Evolutionary conservation across 225 moss, liverwort and hornwort species (phyloP), one percentile per base, ranked within the genome.

Genomic region (Marchantia paleacea): DNA sequence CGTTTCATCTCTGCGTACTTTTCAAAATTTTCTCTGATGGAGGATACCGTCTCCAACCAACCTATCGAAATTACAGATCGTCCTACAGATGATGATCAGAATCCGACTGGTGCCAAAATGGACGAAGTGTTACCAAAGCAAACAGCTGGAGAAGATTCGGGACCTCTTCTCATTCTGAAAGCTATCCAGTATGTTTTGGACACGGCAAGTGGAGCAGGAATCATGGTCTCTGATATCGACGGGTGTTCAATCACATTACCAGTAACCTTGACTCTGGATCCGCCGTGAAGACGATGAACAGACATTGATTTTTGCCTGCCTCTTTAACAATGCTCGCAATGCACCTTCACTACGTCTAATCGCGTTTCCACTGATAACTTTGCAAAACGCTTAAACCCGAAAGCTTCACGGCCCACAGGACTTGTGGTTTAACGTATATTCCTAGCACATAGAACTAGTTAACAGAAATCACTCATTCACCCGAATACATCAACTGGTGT

Each of bases 1-100:
- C 28, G 74, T 0, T 74, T 74, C 28, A 29, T 74, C 25, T 74
- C 55, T 74, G 74, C 53, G 1, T 74, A 25, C 52, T 25, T 74
- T 25, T 55, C 15, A 0, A 54, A n/a, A 54, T 10, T 73, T 15
- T 69, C 69, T 73, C 16, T 73, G 9, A 24, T 22, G 24, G 22
- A 24, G 54, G 53, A 25, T 3, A 52, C 10, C 5, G 50, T 24
- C 24, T 53, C 16, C 12, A 26, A 2, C 7, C 25, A 28, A 26
- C 11, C 8, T 74, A 9, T 54, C 10, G 26, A 12, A 29, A 74
- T 8, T 28, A 55, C 54, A 74, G 54, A 74, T 26, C 25, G 4
- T 28, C 7, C 7, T 16, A 26, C 10, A 25, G 74, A 74, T 10
- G 24, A 52, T 29, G 28, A 14, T 28, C 4, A 55, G 6, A 54